These are phyloP conservation scores for Exophiala sp. DNA, from an alignment of 2,329 filamentous ascomycete genomes.

Conservation along the genomic window DNA sequence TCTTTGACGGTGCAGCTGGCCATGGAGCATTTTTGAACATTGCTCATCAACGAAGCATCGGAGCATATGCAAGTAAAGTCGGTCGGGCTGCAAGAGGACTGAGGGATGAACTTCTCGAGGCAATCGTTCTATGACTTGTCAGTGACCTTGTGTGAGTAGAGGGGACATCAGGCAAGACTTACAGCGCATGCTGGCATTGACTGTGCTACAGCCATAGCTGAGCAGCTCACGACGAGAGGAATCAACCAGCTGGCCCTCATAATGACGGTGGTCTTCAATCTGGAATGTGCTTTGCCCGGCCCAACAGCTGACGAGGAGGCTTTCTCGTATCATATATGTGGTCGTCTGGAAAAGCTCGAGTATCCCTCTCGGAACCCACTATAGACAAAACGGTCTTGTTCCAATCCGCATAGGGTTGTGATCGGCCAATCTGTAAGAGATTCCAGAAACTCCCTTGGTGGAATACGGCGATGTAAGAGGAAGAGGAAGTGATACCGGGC, in stretches of 20 bases:
- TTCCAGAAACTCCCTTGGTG: no score
- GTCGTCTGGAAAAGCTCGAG: no score
- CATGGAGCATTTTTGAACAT: slow-evolving; percentile 29
- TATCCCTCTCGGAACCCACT: no score
- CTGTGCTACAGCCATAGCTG: slow-evolving; percentile 5
- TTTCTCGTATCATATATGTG: no score
- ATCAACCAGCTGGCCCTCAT: slow-evolving; percentile 9
- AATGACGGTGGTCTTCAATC: not conserved
- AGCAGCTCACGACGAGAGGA: slow-evolving; percentile 1
- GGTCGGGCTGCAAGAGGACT: slow-evolving; percentile 25
- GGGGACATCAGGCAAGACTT: not conserved
- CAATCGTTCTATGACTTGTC: slow-evolving; percentile 6
- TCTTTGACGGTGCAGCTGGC: slow-evolving; percentile 32
- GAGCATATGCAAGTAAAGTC: slow-evolving; percentile 32
- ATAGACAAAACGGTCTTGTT: no score
- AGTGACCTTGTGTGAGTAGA: not conserved
- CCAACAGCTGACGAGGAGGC: no score
- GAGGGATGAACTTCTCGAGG: slow-evolving; percentile 4
- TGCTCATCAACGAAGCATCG: slow-evolving; percentile 28
- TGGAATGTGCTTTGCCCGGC: no score
- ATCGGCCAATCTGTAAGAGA: no score
- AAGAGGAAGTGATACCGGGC: no score
- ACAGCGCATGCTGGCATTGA: slow-evolving; percentile 15
- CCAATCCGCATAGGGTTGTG: no score
- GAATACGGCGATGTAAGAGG: no score